A percentile compares a stretch with the other conserved stretches of the same genome.
Conservation (phyloP, 225 moss, liverwort and hornwort species). For the Pseudoscleropodium purum region DNA sequence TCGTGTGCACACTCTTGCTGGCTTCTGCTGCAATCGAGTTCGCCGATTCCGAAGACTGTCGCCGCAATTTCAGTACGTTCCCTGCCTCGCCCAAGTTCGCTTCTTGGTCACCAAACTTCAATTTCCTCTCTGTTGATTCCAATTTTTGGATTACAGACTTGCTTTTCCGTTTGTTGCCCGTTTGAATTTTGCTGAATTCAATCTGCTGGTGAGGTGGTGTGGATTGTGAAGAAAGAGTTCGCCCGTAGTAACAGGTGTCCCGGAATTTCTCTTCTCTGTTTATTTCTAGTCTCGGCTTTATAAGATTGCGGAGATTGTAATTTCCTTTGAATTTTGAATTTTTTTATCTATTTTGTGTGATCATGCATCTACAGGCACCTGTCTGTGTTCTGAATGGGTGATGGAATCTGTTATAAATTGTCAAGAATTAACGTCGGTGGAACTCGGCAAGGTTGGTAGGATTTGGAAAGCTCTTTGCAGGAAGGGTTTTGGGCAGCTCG, state of each 20-base stretch:
- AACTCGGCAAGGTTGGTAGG: neutral
- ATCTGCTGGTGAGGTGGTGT: neutral
- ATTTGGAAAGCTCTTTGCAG: neutral
- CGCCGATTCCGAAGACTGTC: neutral
- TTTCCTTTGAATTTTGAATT: neutral
- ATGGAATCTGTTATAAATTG: neutral
- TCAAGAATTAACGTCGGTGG: neutral
- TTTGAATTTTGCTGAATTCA: neutral
- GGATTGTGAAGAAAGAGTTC: neutral
- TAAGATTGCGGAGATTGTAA: neutral
- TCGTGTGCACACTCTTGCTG: neutral
- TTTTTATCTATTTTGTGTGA: neutral
- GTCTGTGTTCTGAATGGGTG: neutral
- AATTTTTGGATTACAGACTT: neutral
- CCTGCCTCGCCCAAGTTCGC: neutral
- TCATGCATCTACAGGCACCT: neutral
- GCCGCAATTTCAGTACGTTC: neutral
- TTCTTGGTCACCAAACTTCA: neutral
- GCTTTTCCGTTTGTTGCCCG: neutral
- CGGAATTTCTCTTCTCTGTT: neutral
- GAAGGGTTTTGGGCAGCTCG: slow-evolving; percentile 5
- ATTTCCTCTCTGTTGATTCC: neutral
- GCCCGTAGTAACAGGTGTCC: no score
- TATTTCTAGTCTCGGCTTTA: neutral
- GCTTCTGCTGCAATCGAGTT: neutral